A percentile compares a stretch with the other conserved stretches of the same genome.
Evolutionary conservation across 306 rosid species (phyloP).

Genomic region (Acacia confusa): DNA sequence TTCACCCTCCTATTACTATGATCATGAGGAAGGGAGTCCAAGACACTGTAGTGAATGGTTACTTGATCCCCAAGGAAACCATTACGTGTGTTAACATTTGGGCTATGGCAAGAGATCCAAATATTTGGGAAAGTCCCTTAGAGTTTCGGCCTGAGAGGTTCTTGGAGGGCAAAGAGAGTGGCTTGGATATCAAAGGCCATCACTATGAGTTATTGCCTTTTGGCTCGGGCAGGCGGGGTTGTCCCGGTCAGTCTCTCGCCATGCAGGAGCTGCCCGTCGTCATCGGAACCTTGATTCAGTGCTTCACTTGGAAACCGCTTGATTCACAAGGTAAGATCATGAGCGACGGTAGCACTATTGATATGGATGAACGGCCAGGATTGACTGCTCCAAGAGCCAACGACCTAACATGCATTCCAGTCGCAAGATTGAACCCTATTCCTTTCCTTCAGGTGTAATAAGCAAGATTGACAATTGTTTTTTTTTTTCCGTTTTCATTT

Average conservation of each 20-base stretch:
- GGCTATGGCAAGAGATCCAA: conserved; percentile 56
- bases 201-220: conserved; percentile 47
- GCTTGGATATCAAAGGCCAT: conserved; percentile 31
- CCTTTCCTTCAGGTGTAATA: conserved; percentile 13
- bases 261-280: conserved; percentile 43
- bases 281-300: conserved; percentile 46
- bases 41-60: conserved; percentile 32
- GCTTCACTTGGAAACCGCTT: conserved; percentile 48
- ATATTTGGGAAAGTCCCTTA: conserved; percentile 38
- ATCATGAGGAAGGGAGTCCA: conserved; percentile 40
- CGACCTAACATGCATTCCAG: conserved; percentile 42
- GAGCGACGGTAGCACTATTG: neutral
- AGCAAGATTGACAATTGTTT: neutral
- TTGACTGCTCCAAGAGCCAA: conserved; percentile 49
- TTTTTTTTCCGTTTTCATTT: neutral
- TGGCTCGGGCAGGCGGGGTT: conserved; percentile 59
- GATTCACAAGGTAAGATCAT: neutral
- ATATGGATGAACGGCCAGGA: conserved; percentile 54
- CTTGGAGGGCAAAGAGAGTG: neutral
- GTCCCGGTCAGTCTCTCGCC: conserved; percentile 52
- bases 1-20: conserved; percentile 49
- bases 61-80: conserved; percentile 35
- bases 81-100: conserved; percentile 37
- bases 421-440: conserved; percentile 32
- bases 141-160: conserved; percentile 45